These are phyloP conservation scores for Tricholoma sp. DNA, from an alignment of 768 basidiomycete species.

Conservation along the genomic window DNA sequence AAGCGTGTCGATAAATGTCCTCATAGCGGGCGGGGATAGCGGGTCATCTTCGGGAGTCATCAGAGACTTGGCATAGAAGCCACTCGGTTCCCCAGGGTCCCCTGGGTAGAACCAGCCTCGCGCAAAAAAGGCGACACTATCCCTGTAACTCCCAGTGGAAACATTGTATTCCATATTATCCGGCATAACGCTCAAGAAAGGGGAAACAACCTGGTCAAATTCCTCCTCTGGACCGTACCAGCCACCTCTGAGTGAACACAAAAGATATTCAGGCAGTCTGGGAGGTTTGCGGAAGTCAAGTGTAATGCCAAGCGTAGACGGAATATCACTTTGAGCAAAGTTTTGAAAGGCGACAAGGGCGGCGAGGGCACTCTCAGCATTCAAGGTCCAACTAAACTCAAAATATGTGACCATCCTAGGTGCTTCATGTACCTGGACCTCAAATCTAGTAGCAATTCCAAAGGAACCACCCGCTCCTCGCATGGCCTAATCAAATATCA, in stretches of 20 bases:
- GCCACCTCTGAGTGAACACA: too few relatives aligned
- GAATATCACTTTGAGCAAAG: too few relatives aligned
- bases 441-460: conserved; percentile 36
- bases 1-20: background rate
- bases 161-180: too few relatives aligned
- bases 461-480: conserved; percentile 35
- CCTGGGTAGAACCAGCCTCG: background rate
- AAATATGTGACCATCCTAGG: conserved; percentile 32
- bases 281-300: too few relatives aligned
- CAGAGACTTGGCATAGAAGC: background rate
- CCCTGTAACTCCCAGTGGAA: background rate
- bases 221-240: too few relatives aligned
- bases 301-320: too few relatives aligned
- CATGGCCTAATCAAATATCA: conserved; percentile 25
- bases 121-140: background rate
- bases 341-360: too few relatives aligned
- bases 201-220: too few relatives aligned
- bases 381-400: background rate
- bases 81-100: background rate
- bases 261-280: too few relatives aligned
- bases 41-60: background rate
- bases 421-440: too few relatives aligned
- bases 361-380: too few relatives aligned
- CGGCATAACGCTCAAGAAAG: too few relatives aligned
- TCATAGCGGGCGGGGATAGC: background rate